Conservation (phyloP, 2,329 filamentous ascomycete genomes). For the Exophiala mesophila region DNA sequence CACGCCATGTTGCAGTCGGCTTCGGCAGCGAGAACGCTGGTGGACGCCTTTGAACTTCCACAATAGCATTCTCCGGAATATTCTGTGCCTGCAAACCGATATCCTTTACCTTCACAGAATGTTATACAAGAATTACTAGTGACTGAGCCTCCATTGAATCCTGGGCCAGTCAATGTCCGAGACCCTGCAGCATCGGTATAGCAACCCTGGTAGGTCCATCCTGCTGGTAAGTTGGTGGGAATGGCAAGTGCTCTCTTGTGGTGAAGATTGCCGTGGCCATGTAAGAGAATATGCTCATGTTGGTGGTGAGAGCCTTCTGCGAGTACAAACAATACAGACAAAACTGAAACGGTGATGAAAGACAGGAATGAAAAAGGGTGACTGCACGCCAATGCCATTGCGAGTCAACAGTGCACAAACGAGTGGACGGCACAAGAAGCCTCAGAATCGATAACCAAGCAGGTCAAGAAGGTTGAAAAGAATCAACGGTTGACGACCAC, state of each 20-base stretch:
- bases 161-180: slow-evolving; percentile 8
- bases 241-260: slow-evolving; percentile 4
- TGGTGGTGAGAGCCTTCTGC: neutral
- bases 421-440: slow-evolving; percentile 5
- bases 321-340: neutral
- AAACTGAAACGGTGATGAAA: neutral
- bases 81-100: slow-evolving; percentile 19
- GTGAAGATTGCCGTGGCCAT: neutral
- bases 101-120: slow-evolving; percentile 18
- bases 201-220: slow-evolving; percentile 16
- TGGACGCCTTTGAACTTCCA: slow-evolving; percentile 4
- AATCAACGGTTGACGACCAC: neutral
- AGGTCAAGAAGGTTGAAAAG: neutral
- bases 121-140: slow-evolving; percentile 37
- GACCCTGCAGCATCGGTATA: slow-evolving; percentile 13
- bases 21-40: slow-evolving; percentile 3
- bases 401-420: neutral
- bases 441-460: neutral
- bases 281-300: neutral
- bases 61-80: slow-evolving; percentile 22
- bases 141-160: slow-evolving; percentile 38
- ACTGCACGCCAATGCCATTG: neutral
- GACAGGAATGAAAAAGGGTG: neutral
- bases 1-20: slow-evolving; percentile 25
- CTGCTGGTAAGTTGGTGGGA: slow-evolving; percentile 5